Evolutionary conservation across 192 early-diverging fungal genomes (phyloP).

Genomic region (Mortierella alpina): DNA sequence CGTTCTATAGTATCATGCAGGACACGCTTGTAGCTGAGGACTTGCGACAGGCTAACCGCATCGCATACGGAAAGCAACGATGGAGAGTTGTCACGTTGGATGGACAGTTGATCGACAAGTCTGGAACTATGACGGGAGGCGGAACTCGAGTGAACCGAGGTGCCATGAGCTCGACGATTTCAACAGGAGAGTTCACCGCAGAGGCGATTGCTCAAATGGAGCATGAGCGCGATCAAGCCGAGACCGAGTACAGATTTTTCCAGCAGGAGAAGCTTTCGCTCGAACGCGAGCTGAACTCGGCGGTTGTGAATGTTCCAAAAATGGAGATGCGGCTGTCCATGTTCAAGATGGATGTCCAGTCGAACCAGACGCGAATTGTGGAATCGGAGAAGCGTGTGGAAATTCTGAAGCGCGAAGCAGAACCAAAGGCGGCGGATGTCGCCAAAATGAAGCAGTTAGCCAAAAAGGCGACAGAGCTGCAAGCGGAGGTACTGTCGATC

Average conservation of each 20-base stretch:
- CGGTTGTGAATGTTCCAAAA: constrained; percentile 63
- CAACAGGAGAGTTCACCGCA: constrained; percentile 62
- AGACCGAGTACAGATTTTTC: constrained; percentile 64
- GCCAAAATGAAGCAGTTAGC: constrained; percentile 64
- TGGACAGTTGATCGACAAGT: constrained; percentile 90
- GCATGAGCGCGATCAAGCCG: constrained; percentile 67
- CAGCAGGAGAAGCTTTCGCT: constrained; percentile 49
- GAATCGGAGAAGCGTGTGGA: constrained; percentile 77
- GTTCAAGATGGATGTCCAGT: constrained; percentile 77
- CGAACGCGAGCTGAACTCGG: constrained; percentile 61
- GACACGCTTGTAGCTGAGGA: constrained; percentile 91
- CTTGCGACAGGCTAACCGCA: constrained; percentile 84
- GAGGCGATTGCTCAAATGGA: constrained; percentile 69
- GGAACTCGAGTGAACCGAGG: constrained; percentile 80
- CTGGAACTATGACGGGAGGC: constrained; percentile 95
- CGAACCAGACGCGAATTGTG: constrained; percentile 70
- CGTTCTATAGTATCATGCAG: constrained; percentile 87
- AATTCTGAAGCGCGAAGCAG: constrained; percentile 60
- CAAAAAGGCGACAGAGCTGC: constrained; percentile 58
- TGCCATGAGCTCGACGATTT: constrained; percentile 88
- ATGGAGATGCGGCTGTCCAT: constrained; percentile 74
- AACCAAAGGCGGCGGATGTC: constrained; percentile 65
- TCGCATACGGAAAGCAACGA: constrained; percentile 87
- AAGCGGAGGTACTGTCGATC: constrained; percentile 58
- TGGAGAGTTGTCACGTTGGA: constrained; percentile 94